Conservation (phyloP, 306 rosid species). For the Vicia villosa region DNA sequence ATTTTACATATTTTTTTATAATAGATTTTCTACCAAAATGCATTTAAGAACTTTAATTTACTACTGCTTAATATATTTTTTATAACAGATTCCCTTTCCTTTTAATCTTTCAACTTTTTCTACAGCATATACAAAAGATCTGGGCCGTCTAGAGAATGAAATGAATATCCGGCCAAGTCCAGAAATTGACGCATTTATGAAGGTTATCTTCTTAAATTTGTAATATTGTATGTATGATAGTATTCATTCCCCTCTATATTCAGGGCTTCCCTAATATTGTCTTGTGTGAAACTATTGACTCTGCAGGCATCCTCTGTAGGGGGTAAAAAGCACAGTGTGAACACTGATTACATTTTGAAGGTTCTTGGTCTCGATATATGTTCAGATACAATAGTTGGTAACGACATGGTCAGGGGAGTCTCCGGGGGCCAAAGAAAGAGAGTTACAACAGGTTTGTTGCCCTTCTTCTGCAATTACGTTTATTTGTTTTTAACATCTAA, state of each 20-base stretch:
- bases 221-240: background rate
- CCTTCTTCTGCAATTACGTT: constrained; percentile 7
- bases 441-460: constrained; percentile 77
- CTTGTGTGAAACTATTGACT: constrained; percentile 33
- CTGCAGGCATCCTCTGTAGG: constrained; percentile 83
- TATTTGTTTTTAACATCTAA: constrained; percentile 9
- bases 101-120: background rate
- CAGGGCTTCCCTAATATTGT: background rate
- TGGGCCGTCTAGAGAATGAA: constrained; percentile 59
- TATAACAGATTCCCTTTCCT: background rate
- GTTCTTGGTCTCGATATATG: constrained; percentile 88
- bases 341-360: constrained; percentile 78
- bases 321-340: constrained; percentile 72
- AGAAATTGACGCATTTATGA: constrained; percentile 88
- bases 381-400: constrained; percentile 84
- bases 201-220: constrained; percentile 50
- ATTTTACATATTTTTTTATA: background rate
- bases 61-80: no score
- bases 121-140: constrained; percentile 54
- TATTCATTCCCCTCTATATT: constrained; percentile 7
- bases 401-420: constrained; percentile 79
- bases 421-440: constrained; percentile 95
- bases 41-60: constrained; percentile 1
- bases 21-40: background rate
- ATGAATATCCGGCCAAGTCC: constrained; percentile 70